Conservation (phyloP, 176 grass and related monocot species). For the Olyra latifolia region DNA sequence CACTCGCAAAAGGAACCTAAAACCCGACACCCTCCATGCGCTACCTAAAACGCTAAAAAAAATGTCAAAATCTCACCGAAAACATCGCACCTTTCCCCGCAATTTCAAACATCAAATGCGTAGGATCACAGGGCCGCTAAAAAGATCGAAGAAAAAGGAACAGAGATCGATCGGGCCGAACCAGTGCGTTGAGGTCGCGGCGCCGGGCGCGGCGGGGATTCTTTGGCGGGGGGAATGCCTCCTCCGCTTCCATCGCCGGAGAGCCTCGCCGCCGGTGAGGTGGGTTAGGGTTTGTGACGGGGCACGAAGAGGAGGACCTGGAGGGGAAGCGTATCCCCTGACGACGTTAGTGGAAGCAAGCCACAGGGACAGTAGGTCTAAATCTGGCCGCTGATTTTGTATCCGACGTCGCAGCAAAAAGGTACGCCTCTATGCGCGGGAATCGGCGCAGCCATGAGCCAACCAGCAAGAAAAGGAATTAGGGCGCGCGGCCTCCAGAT, state of each 20-base stretch:
- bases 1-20: not conserved
- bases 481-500: too few relatives aligned
- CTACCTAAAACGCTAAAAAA: constrained; percentile 13
- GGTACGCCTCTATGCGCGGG: too few relatives aligned
- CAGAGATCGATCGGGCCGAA: constrained; percentile 10
- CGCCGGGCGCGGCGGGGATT: constrained; percentile 54
- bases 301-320: constrained; percentile 32
- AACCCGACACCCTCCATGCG: not conserved
- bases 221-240: constrained; percentile 33
- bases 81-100: not conserved
- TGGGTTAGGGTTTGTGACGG: constrained; percentile 34
- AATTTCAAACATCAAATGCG: not conserved
- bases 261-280: constrained; percentile 35
- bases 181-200: constrained; percentile 79
- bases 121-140: not conserved
- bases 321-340: too few relatives aligned
- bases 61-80: not conserved
- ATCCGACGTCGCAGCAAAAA: too few relatives aligned
- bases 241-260: constrained; percentile 55
- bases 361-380: too few relatives aligned
- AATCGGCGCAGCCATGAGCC: too few relatives aligned
- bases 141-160: not conserved
- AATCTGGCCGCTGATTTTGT: too few relatives aligned
- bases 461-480: too few relatives aligned
- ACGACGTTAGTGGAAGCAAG: too few relatives aligned